Conservation (phyloP, 1,284 basidiomycete genomes). For the Fomes fomentarius region DNA sequence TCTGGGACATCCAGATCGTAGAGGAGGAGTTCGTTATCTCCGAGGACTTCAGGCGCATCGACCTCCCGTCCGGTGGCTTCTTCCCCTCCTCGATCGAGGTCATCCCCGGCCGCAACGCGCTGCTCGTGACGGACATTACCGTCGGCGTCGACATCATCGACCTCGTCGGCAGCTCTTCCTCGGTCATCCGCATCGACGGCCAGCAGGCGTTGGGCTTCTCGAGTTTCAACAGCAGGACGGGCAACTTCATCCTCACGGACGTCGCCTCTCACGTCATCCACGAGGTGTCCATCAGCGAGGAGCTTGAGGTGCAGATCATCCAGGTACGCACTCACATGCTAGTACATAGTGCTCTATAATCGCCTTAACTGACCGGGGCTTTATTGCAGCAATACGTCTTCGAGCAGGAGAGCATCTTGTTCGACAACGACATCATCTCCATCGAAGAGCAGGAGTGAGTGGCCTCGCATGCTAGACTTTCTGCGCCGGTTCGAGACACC, state of each 20-base stretch:
- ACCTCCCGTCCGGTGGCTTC: constrained; percentile 41
- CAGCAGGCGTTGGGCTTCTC: constrained; percentile 54
- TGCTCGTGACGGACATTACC: constrained; percentile 50
- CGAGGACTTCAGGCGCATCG: constrained; percentile 39
- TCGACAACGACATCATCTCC: constrained; percentile 50
- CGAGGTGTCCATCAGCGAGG: constrained; percentile 49
- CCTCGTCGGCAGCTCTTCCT: constrained; percentile 35
- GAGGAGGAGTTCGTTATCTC: constrained; percentile 50
- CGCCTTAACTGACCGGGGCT: neutral
- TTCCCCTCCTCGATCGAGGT: constrained; percentile 53
- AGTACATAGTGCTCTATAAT: neutral
- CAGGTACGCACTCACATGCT: constrained; percentile 35
- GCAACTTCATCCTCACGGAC: constrained; percentile 54
- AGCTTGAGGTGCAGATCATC: constrained; percentile 47
- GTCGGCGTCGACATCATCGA: constrained; percentile 51
- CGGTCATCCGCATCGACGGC: constrained; percentile 41
- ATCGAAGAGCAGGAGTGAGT: constrained; percentile 50
- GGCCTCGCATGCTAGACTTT: neutral
- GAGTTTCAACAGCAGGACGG: constrained; percentile 47
- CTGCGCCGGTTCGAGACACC: no score
- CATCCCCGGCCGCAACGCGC: constrained; percentile 48
- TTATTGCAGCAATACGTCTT: constrained; percentile 44
- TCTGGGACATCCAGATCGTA: constrained; percentile 46
- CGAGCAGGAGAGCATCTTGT: constrained; percentile 46
- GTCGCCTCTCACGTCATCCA: constrained; percentile 46